Percentiles rank a stretch among this genome's conserved stretches.
phyloP scores from a whole-genome alignment of 2,329 filamentous ascomycete species.

The Rutstroemia sydowiana region DNA sequence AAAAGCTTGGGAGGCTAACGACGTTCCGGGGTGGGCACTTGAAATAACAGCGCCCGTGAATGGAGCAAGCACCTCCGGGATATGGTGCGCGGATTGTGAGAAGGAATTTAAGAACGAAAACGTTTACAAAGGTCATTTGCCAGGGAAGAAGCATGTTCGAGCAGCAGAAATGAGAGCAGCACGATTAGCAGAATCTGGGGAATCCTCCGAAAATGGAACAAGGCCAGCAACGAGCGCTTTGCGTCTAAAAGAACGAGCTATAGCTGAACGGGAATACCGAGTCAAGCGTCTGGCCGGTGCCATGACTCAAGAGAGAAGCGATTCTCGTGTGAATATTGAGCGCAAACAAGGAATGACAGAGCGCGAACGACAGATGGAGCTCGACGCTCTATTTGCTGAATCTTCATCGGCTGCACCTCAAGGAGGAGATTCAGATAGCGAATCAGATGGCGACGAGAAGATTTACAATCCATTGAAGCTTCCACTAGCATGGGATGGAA shows the following conservation, averaged over 20 bases:
- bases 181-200: conserved; percentile 35
- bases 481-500: conserved; percentile 94
- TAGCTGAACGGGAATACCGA: conserved; percentile 82
- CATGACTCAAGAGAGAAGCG: conserved; percentile 80
- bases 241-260: conserved; percentile 76
- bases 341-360: conserved; percentile 97
- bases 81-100: conserved; percentile 88
- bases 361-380: conserved; percentile 85
- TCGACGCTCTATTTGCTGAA: conserved; percentile 75
- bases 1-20: conserved; percentile 70
- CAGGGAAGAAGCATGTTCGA: conserved; percentile 86
- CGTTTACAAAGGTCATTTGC: conserved; percentile 83
- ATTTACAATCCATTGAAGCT: conserved; percentile 97
- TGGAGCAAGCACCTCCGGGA: conserved; percentile 47
- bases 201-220: conserved; percentile 19
- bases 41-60: conserved; percentile 34
- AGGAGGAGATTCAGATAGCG: conserved; percentile 50
- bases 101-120: conserved; percentile 95
- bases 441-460: conserved; percentile 72
- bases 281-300: conserved; percentile 71
- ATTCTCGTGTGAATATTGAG: conserved; percentile 91
- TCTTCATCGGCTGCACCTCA: conserved; percentile 34
- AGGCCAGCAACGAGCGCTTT: conserved; percentile 28
- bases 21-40: conserved; percentile 70
- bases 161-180: conserved; percentile 61